Conservation (phyloP, 2,329 filamentous ascomycete genomes). For the Colletotrichum godetiae region DNA sequence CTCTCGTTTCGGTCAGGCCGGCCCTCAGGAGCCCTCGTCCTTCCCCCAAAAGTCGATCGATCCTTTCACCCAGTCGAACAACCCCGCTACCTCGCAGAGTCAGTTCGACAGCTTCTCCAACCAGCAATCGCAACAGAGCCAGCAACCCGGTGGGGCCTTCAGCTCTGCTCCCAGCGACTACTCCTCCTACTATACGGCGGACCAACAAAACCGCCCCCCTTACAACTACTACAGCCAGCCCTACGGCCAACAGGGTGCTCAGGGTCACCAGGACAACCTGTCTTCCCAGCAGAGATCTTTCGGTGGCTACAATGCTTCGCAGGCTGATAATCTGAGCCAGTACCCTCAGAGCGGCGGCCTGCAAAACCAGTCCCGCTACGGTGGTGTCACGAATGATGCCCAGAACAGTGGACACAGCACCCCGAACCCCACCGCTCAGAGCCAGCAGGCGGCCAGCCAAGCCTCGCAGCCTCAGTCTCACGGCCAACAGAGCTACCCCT, state of each 20-base stretch:
- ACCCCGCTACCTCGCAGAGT: slow-evolving; percentile 54
- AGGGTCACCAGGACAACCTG: slow-evolving; percentile 79
- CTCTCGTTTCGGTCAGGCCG: slow-evolving; percentile 74
- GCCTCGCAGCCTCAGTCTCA: slow-evolving; percentile 58
- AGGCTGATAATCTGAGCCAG: slow-evolving; percentile 71
- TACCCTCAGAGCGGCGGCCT: slow-evolving; percentile 80
- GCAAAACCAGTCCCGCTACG: slow-evolving; percentile 67
- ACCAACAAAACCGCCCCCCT: slow-evolving; percentile 76
- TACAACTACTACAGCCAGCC: slow-evolving; percentile 81
- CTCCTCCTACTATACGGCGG: slow-evolving; percentile 86
- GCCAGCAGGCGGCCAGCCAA: slow-evolving; percentile 57
- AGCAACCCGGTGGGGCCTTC: slow-evolving; percentile 73
- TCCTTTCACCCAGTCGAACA: slow-evolving; percentile 82
- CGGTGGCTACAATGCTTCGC: slow-evolving; percentile 77
- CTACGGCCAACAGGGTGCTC: slow-evolving; percentile 66
- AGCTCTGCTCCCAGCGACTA: slow-evolving; percentile 84
- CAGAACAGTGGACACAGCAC: slow-evolving; percentile 92
- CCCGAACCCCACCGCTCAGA: slow-evolving; percentile 79
- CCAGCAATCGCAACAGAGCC: slow-evolving; percentile 67
- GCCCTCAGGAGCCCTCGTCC: slow-evolving; percentile 69
- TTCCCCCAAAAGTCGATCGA: slow-evolving; percentile 86
- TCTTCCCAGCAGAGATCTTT: slow-evolving; percentile 79
- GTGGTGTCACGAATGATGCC: slow-evolving; percentile 70
- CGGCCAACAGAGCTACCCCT: slow-evolving; percentile 61
- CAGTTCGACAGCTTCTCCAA: slow-evolving; percentile 72